These are phyloP conservation scores for Fibroporia radiculosa DNA, from an alignment of 768 basidiomycete species.

Conservation along the genomic window DNA sequence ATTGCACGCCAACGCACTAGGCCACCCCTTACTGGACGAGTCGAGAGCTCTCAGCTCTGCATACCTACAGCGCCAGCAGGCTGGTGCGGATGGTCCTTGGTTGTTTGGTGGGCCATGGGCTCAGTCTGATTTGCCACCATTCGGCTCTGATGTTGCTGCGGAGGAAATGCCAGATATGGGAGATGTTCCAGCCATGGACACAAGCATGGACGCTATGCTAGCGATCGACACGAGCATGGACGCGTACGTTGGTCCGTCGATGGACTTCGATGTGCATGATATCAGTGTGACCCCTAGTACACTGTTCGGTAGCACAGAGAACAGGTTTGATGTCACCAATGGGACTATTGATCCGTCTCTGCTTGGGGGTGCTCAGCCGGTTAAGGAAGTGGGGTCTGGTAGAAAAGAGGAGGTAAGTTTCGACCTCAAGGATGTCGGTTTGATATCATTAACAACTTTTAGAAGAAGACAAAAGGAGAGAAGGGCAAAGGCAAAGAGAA, in stretches of 20 bases:
- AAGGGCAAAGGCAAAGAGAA: no score
- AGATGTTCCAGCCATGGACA: background rate
- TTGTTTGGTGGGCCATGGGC: background rate
- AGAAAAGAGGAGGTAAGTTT: no score
- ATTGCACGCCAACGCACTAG: background rate
- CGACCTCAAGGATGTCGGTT: no score
- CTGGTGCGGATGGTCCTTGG: background rate
- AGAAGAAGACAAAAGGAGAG: no score
- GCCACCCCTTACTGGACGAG: background rate
- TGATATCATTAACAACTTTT: no score
- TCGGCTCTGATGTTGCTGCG: background rate
- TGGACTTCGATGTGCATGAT: background rate
- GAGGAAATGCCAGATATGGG: background rate
- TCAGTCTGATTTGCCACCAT: background rate
- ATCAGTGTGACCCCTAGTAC: background rate
- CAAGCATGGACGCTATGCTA: no score
- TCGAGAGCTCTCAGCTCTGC: no score
- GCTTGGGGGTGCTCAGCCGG: no score
- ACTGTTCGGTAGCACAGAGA: no score
- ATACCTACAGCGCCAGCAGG: background rate
- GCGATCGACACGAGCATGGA: background rate
- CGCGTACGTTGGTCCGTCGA: background rate
- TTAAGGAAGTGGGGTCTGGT: no score
- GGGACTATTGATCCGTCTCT: slow-evolving; percentile 12
- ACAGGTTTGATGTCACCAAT: background rate